Percentiles rank a stretch among this genome's conserved stretches.
phyloP scores from a whole-genome alignment of 129 eudicot genomes.

The Erigeron canadensis region DNA sequence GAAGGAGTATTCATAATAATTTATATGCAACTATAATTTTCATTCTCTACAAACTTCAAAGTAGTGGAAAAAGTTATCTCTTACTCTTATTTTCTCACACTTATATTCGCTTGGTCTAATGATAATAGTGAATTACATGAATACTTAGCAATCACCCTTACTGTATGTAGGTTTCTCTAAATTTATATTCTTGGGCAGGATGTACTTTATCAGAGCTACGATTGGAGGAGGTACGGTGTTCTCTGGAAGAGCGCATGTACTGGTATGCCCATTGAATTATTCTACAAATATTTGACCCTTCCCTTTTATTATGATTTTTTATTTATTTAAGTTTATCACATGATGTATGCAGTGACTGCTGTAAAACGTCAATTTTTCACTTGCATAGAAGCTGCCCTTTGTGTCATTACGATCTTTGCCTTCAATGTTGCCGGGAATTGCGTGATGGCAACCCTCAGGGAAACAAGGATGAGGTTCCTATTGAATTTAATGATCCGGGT shows the following conservation, averaged over 20 bases:
- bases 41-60: no score
- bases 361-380: constrained; percentile 59
- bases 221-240: constrained; percentile 18
- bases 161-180: neutral
- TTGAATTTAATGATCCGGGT: constrained; percentile 31
- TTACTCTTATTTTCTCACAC: no score
- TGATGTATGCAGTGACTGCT: constrained; percentile 52
- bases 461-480: constrained; percentile 36
- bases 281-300: neutral
- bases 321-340: neutral
- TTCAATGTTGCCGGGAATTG: constrained; percentile 68
- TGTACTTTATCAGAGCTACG: constrained; percentile 35
- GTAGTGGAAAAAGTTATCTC: no score
- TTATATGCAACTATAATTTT: no score
- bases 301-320: neutral
- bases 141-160: neutral
- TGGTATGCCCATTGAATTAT: constrained; percentile 36
- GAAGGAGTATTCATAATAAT: no score
- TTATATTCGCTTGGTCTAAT: no score
- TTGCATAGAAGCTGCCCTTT: constrained; percentile 57
- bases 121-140: no score
- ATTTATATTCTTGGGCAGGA: constrained; percentile 30
- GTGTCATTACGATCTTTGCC: constrained; percentile 71
- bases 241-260: constrained; percentile 32
- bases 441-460: constrained; percentile 52